Base-by-base conservation (phyloP, 2,329 filamentous ascomycete species). In the Aspergillus puulaauensis region DNA sequence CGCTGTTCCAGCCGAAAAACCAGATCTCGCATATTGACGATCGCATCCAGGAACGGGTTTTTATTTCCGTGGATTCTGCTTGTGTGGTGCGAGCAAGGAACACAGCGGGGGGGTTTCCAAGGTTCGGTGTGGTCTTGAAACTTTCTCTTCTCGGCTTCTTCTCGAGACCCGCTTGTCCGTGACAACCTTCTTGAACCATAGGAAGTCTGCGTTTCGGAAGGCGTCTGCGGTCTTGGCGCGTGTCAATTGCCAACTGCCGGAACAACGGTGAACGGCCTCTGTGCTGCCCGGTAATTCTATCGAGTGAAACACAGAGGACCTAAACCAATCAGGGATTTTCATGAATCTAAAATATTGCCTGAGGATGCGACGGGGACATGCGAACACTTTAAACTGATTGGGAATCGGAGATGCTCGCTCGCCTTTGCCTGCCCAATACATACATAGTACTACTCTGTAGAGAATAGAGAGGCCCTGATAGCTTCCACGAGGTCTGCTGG, bases 21-120 rank as follows among this genome's bases (percentile, higher is more conserved):
- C 31, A 39, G 35, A 52, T 53, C 52, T 58, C 50, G 37, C 48
- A 33, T 19, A 35, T 50, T 39, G 50, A 44, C 15, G 56, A 58
- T 58, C 56, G 44, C 39, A 47, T 24, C 12, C 52, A 45, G 43
- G 44, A 40, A 45, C 44, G 44, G 52, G 43, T 54, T 48, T 27
- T 48, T 31, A 47, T 40, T 46, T 53, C 35, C 37, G 44, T 57
- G 49, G 44, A 35, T 52, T 24, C 7, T 51, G 41, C 43, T 50
- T 56, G 8, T 49, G 23, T 17, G 15, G 31, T 17, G 8, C 21
- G 19, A 45, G 19, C 19, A 35, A 51, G 40, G 40, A 37, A 56
- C 47, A 56, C 41, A 44, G 15, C 47, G 48, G 54, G 40, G 40
- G 40, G 37, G 31, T 21, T 52, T 46, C 41, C 48, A 47, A 47